phyloP scores from a whole-genome alignment of 2,329 filamentous ascomycete species.

The Cyphellophora attinorum region DNA sequence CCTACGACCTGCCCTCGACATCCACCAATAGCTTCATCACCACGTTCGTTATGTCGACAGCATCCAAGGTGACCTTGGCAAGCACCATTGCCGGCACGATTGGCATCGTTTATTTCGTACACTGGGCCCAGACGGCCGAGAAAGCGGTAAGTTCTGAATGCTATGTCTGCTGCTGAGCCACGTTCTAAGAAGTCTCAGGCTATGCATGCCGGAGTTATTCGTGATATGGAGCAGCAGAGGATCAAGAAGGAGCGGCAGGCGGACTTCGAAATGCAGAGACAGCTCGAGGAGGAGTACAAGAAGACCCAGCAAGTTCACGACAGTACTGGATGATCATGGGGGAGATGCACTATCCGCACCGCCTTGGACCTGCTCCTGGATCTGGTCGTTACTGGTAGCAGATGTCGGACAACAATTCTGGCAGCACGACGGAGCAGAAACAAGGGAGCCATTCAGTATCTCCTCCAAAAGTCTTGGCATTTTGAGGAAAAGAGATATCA shows the following conservation, averaged over 20 bases:
- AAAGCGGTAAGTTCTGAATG: conserved; percentile 55
- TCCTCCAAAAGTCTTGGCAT: neutral
- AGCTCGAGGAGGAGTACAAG: conserved; percentile 79
- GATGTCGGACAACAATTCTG: neutral
- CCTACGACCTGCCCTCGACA: too few species aligned
- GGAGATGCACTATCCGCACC: neutral
- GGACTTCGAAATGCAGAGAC: conserved; percentile 86
- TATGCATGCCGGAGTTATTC: conserved; percentile 91
- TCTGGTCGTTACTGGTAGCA: neutral
- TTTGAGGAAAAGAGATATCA: too few species aligned
- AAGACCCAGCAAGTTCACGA: conserved; percentile 67
- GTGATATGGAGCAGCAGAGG: conserved; percentile 88
- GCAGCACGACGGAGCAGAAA: neutral
- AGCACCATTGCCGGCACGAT: conserved; percentile 67
- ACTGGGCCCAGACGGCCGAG: conserved; percentile 78
- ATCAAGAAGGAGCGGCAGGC: conserved; percentile 83
- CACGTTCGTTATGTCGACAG: conserved; percentile 62
- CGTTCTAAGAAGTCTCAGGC: conserved; percentile 39
- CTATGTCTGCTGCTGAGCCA: neutral
- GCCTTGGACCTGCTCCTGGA: neutral
- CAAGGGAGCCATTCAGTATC: neutral
- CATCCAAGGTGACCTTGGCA: conserved; percentile 76
- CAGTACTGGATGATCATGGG: conserved; percentile 10
- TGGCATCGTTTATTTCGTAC: conserved; percentile 73
- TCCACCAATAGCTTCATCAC: too few species aligned